Conservation (phyloP, 73 alveolate genomes). For the Durusdinium trenchii region DNA sequence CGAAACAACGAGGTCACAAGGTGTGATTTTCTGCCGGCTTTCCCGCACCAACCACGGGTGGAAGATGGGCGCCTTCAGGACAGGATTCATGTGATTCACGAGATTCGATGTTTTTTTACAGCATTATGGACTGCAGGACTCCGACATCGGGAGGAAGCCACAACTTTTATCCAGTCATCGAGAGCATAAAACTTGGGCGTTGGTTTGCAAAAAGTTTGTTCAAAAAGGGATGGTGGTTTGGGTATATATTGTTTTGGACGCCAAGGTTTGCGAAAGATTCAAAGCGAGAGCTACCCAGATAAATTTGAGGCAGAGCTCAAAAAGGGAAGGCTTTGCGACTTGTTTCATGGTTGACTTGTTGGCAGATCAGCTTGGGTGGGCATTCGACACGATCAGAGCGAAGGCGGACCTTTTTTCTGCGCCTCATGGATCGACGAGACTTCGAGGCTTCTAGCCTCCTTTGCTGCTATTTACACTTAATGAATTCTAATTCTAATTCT, state of each 20-base stretch:
- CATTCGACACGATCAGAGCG: slow-evolving; percentile 8
- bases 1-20: neutral
- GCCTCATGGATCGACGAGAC: neutral
- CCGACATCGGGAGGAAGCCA: slow-evolving; percentile 69
- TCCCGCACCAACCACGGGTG: slow-evolving; percentile 35
- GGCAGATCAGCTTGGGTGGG: slow-evolving; percentile 45
- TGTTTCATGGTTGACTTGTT: too few species aligned
- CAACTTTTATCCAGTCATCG: slow-evolving; percentile 47
- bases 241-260: neutral
- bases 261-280: slow-evolving; percentile 25
- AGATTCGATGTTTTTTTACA: neutral
- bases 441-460: neutral
- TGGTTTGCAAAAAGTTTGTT: neutral
- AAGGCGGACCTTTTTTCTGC: too few species aligned
- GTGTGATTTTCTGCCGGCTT: slow-evolving; percentile 40
- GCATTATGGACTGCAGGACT: neutral
- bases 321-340: neutral
- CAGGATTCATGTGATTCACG: neutral
- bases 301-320: slow-evolving; percentile 7
- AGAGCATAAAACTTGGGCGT: neutral
- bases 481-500: neutral
- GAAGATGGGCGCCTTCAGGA: slow-evolving; percentile 65
- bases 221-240: too few species aligned
- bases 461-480: too few species aligned
- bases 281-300: neutral